Conservation (phyloP, 2,329 filamentous ascomycete species). For the Diatrype stigma region DNA sequence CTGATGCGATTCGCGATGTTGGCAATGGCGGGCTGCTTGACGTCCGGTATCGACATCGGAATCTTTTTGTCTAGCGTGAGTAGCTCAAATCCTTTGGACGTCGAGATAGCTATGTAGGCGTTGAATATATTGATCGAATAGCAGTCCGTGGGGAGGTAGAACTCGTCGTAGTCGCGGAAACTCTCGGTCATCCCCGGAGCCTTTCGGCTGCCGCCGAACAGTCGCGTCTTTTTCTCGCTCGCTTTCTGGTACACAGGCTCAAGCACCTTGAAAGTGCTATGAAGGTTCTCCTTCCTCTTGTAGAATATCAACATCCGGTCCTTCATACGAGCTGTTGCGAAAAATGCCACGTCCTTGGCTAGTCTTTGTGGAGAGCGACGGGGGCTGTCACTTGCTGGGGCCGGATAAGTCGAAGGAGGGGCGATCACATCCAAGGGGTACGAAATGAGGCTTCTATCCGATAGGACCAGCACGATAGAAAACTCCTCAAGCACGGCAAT, state of each 20-base stretch:
- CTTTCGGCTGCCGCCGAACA: conserved; percentile 55
- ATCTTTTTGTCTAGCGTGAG: conserved; percentile 97
- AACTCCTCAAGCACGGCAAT: conserved; percentile 95
- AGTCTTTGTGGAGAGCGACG: conserved; percentile 89
- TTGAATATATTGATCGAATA: conserved; percentile 96
- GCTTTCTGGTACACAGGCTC: conserved; percentile 95
- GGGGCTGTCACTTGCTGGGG: conserved; percentile 64
- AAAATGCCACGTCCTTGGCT: conserved; percentile 92
- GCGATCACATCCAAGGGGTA: conserved; percentile 87
- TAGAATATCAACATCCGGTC: conserved; percentile 92
- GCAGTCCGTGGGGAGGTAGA: conserved; percentile 95
- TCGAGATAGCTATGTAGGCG: conserved; percentile 86
- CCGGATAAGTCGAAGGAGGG: conserved; percentile 57
- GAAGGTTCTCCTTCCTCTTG: conserved; percentile 89
- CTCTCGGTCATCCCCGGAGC: conserved; percentile 78
- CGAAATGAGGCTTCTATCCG: conserved; percentile 86
- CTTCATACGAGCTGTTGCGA: conserved; percentile 95
- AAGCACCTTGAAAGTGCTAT: conserved; percentile 93
- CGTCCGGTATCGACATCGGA: conserved; percentile 87
- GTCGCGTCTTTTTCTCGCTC: conserved; percentile 72
- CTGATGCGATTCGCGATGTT: conserved; percentile 82
- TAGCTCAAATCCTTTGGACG: conserved; percentile 89
- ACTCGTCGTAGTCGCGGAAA: conserved; percentile 97
- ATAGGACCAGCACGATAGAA: conserved; percentile 83
- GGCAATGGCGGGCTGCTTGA: conserved; percentile 71